Percentiles rank a stretch among this genome's conserved stretches.
Conservation (phyloP, 768 basidiomycete genomes). For the Tulasnella sp. region DNA sequence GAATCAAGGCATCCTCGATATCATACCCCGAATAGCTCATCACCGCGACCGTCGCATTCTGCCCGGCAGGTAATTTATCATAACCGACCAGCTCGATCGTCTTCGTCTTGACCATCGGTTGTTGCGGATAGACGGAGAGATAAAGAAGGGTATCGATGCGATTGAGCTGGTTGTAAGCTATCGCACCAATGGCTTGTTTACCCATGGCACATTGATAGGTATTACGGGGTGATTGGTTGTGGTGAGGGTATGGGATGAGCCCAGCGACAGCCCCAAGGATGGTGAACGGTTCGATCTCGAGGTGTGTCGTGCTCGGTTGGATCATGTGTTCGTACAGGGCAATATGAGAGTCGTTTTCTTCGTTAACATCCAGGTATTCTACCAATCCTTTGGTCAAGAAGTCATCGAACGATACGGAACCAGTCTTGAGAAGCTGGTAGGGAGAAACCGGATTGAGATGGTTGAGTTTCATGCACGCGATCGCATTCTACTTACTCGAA, state of each 20-base stretch:
- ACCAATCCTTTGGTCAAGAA: constrained; percentile 86
- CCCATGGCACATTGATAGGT: constrained; percentile 99
- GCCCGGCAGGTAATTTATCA: constrained; percentile 91
- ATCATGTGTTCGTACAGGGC: constrained; percentile 89
- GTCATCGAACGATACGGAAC: constrained; percentile 75
- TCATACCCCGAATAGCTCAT: constrained; percentile 99
- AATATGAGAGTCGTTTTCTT: constrained; percentile 96
- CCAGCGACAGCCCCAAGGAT: constrained; percentile 95
- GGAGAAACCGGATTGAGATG: constrained; percentile 4
- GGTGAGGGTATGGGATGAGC: constrained; percentile 97
- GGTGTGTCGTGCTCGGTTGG: constrained; percentile 70
- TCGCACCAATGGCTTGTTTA: constrained; percentile 98
- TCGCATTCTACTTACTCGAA: constrained; percentile 39
- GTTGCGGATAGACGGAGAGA: constrained; percentile 93
- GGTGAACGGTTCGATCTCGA: constrained; percentile 98
- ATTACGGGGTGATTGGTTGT: constrained; percentile 98
- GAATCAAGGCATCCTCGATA: constrained; percentile 95
- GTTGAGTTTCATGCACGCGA: background rate
- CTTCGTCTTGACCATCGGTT: constrained; percentile 99
- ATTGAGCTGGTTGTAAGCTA: constrained; percentile 94
- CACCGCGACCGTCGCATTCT: constrained; percentile 96
- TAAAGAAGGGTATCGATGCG: constrained; percentile 98
- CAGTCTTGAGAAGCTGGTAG: constrained; percentile 63
- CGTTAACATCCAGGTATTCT: constrained; percentile 97
- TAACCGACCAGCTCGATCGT: constrained; percentile 96